Evolutionary conservation across 441 rosid genomes (phyloP), one percentile per base, ranked within the genome.

Genomic region (Arabidopsis lyrata): DNA sequence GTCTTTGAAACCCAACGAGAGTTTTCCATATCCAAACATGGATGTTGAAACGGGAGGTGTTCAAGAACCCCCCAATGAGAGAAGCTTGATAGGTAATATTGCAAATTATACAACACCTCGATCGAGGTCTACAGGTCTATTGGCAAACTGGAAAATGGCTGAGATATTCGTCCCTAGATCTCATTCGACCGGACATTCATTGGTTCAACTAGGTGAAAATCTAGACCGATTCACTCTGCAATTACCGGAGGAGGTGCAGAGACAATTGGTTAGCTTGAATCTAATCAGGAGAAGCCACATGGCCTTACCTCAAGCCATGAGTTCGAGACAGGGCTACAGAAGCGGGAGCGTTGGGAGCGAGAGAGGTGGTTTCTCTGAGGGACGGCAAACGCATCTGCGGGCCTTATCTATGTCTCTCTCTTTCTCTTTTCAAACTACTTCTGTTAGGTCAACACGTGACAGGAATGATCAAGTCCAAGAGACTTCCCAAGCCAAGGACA

Each of bases 171-270:
- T 58, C 9, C 74, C 24, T 22, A 22, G 24, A 22, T 22, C 24
- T 22, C 24, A 22, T 22, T 22, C 24, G 24, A 22, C 24, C 24
- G 24, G 24, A 22, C 24, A 22, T 22, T 22, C 24, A 22, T 22
- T 22, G 24, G 24, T 22, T 22, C 24, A 22, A 22, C 24, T 22
- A 22, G 24, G 24, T 22, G 24, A 22, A 22, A 22, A 22, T 22
- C 24, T 22, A 22, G 24, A 22, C 3, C 24, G 24, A 22, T 22
- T 81, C 70, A 88, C 89, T 5, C 73, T 88, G 50, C 81, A 84
- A 70, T 74, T 88, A 50, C 92, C 92, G 4, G 83, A 80, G 14
- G 89, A 86, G n/a, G 86, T 85, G 66, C 80, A 81, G 34, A 82
- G 36, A 63, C 68, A 71, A 68, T 52, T 86, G 42, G 73, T 77